Evolutionary conservation across 495 filamentous ascomycete genomes (phyloP).

Genomic region (Trichoderma reesei): DNA sequence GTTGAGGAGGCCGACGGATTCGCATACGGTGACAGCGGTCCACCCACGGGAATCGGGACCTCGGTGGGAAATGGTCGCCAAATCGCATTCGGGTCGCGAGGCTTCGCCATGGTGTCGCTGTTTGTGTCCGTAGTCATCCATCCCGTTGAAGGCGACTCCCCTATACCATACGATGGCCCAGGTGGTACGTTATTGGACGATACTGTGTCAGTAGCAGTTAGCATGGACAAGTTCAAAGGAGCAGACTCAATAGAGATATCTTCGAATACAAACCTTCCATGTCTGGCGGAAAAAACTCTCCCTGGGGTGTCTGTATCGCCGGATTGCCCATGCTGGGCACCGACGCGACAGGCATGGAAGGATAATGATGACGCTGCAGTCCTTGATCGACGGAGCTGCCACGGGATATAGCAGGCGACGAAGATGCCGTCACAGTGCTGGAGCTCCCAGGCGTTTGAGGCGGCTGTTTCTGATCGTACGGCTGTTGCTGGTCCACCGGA

Average conservation of each 20-base stretch:
- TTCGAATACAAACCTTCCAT: constrained; percentile 29
- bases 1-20: background rate
- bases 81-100: constrained; percentile 24
- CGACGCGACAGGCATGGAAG: constrained; percentile 38
- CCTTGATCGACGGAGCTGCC: constrained; percentile 33
- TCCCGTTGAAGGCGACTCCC: constrained; percentile 29
- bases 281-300: constrained; percentile 28
- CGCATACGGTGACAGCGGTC: background rate
- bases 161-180: constrained; percentile 31
- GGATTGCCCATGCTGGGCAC: constrained; percentile 39
- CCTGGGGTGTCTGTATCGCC: constrained; percentile 30
- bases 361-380: constrained; percentile 30
- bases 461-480: constrained; percentile 31
- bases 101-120: constrained; percentile 23
- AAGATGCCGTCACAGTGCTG: constrained; percentile 36
- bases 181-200: constrained; percentile 22
- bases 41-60: background rate
- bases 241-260: background rate
- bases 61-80: constrained; percentile 33
- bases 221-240: background rate
- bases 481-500: constrained; percentile 79
- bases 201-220: constrained; percentile 20
- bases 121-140: constrained; percentile 35
- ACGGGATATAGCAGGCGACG: constrained; percentile 39
- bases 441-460: constrained; percentile 29